These are phyloP conservation scores for Ascoidea rubescens DNA, from an alignment of 805 yeast species.

Conservation along the genomic window DNA sequence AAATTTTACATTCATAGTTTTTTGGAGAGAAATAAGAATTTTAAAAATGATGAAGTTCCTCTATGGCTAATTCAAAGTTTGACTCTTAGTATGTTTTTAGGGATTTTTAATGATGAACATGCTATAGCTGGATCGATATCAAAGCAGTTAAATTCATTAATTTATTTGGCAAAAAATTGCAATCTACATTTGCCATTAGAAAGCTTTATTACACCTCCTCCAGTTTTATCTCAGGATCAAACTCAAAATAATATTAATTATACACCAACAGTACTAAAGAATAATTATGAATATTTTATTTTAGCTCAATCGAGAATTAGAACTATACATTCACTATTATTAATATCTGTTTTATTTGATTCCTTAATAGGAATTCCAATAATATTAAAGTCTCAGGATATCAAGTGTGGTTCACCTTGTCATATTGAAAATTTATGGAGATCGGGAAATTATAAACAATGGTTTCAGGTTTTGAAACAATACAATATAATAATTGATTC, in stretches of 20 bases:
- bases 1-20: conserved; percentile 52
- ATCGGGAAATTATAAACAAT: conserved; percentile 31
- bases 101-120: conserved; percentile 55
- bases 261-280: conserved; percentile 13
- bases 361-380: conserved; percentile 30
- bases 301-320: conserved; percentile 66
- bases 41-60: conserved; percentile 50
- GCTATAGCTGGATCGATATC: conserved; percentile 67
- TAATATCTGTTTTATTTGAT: conserved; percentile 44
- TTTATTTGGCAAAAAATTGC: conserved; percentile 64
- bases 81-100: conserved; percentile 69
- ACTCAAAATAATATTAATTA: conserved; percentile 20
- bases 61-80: conserved; percentile 80
- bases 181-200: conserved; percentile 50
- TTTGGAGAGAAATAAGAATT: conserved; percentile 33
- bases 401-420: conserved; percentile 56
- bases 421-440: conserved; percentile 46
- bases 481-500: conserved; percentile 32
- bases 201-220: conserved; percentile 24
- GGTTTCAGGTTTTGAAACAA: conserved; percentile 29
- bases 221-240: conserved; percentile 27
- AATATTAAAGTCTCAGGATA: conserved; percentile 29
- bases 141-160: conserved; percentile 68
- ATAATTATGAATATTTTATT: conserved; percentile 37
- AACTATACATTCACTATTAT: conserved; percentile 52